These are phyloP conservation scores for Phallus indusiatus DNA, from an alignment of 768 basidiomycete species.

Conservation along the genomic window DNA sequence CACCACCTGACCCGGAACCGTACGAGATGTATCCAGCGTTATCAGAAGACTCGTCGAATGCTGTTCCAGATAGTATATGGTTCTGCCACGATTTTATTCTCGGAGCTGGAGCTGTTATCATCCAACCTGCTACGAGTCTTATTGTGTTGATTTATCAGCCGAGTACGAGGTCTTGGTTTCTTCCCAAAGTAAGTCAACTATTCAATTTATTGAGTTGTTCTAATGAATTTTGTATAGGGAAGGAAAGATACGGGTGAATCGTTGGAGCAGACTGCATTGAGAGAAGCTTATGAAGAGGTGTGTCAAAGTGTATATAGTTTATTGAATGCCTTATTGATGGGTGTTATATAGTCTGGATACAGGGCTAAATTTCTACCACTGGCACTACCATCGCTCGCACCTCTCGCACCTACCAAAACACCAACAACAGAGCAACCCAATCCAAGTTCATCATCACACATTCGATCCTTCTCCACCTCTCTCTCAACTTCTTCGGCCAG, in stretches of 20 bases:
- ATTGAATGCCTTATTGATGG: neutral
- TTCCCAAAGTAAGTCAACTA: slow-evolving; percentile 32
- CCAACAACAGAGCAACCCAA: neutral
- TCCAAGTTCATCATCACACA: neutral
- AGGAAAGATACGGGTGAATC: slow-evolving; percentile 60
- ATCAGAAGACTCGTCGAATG: slow-evolving; percentile 31
- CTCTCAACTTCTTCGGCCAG: no score
- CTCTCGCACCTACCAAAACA: slow-evolving; percentile 23
- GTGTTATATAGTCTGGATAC: slow-evolving; percentile 36
- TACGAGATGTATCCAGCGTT: slow-evolving; percentile 9
- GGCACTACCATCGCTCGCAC: slow-evolving; percentile 31
- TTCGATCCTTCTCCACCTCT: neutral
- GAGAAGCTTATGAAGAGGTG: slow-evolving; percentile 65
- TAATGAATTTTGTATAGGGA: slow-evolving; percentile 24
- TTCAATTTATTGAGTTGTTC: neutral
- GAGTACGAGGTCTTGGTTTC: slow-evolving; percentile 35
- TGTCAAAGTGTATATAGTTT: slow-evolving; percentile 8
- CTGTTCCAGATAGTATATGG: slow-evolving; percentile 38
- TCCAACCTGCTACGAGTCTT: slow-evolving; percentile 47
- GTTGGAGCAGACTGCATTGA: slow-evolving; percentile 45
- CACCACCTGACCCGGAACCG: no score
- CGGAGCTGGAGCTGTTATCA: slow-evolving; percentile 57
- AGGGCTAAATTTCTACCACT: slow-evolving; percentile 38
- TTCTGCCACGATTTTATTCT: slow-evolving; percentile 43
- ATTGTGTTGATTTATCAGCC: slow-evolving; percentile 42